Conservation (phyloP, 257 asterid species). For the Solanum gandarillasii region DNA sequence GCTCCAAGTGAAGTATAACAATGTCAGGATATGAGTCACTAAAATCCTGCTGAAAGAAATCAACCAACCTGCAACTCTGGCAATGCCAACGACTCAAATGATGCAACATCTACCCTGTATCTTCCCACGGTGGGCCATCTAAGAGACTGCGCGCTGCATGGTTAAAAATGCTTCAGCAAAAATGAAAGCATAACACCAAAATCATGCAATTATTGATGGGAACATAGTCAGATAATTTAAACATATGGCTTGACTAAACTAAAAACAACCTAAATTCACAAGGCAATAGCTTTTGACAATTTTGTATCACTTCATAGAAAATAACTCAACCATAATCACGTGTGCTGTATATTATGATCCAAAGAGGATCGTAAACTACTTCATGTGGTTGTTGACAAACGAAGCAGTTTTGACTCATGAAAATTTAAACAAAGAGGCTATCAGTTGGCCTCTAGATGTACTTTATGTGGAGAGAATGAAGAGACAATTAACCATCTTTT, state of each 20-base stretch:
- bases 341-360: background rate
- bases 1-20: background rate
- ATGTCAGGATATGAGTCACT: background rate
- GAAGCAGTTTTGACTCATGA: too few relatives aligned
- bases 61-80: slow-evolving; percentile 77
- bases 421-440: too few relatives aligned
- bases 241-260: background rate
- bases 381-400: too few relatives aligned
- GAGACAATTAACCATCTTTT: too few relatives aligned
- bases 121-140: slow-evolving; percentile 89
- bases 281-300: background rate
- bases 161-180: slow-evolving; percentile 5
- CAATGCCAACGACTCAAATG: slow-evolving; percentile 75
- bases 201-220: background rate
- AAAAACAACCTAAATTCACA: background rate
- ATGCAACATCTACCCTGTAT: slow-evolving; percentile 70
- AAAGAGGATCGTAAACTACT: background rate
- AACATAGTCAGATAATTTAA: background rate
- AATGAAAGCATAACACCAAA: background rate
- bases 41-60: background rate
- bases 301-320: background rate
- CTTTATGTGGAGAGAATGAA: too few relatives aligned
- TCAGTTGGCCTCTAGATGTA: too few relatives aligned
- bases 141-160: slow-evolving; percentile 53
- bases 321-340: background rate